Base-by-base conservation (phyloP, 805 yeast genomes). In the Candida nitratophila region DNA sequence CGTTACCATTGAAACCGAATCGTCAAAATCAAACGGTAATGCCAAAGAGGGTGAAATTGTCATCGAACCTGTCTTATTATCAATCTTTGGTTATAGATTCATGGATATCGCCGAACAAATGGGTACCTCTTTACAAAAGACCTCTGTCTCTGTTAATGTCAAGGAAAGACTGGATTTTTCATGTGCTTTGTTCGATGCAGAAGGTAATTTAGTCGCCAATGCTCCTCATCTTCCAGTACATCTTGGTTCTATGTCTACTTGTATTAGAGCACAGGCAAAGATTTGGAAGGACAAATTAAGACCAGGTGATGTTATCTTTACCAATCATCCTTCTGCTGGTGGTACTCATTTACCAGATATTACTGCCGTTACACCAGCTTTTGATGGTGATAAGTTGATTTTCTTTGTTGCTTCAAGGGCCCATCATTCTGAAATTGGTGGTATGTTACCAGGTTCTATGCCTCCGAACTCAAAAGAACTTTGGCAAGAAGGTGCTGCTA, bases 361-460 rank as follows among this genome's bases (percentile, higher is more conserved):
- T 50, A 90, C 97, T 0, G 95, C 90, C 12, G 81, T 91, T 38
- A 86, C 96, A 0, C 98, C 98, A 0, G 89, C 90, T 1, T 84
- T 87, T 57, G 69, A 77, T n/a, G 70, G 70, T 37, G 74, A 69
- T 7, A 61, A 68, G 43, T 73, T 87, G 31, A 76, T 88, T 24
- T 90, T 90, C 60, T 90, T 87, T 71, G 89, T 87, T 14, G 98
- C 97, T 0, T 83, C 96, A 0, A 73, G 98, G 50, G 97, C 96
- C 2, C 98, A 90, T 64, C 98, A 91, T 65, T 90, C 96, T 6
- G 98, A 90, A 63, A 90, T 91, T 56, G 97, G 98, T 16, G 95
- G 96, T 14, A 77, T 83, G 46, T 65, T 87, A 31, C 96, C 97
- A 1, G 97, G 97, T 1, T 84, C 95, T 0, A 88, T 90, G 89